Evolutionary conservation across 2,329 filamentous ascomycete species (phyloP), one percentile per base, ranked within the genome.

Genomic region (Chaetomium olivaceum): DNA sequence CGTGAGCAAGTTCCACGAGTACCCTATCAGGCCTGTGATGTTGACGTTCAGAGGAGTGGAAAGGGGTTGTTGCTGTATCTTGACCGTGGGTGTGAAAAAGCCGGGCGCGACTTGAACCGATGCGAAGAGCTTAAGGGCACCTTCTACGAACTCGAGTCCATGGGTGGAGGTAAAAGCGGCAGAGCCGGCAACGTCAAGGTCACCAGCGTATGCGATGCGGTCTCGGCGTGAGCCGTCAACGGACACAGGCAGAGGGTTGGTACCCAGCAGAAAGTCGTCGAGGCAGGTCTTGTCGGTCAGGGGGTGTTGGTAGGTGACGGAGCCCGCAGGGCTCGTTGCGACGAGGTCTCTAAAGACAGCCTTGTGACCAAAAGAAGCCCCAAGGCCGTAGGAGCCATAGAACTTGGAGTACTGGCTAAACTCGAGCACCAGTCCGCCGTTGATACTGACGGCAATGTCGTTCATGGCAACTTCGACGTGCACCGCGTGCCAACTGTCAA

Each of bases 361-460:
- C 52, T 36, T 56, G 31, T 56, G 52, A n/a, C 52, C 52, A 56
- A 56, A 56, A 31, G 52, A 56, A 36, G 52, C 52, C 23, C 52
- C 52, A 21, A 56, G 29, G 19, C 52, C 52, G 19, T 56, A 56
- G 19, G 52, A 56, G n/a, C 52, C 52, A 16, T 56, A 56, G 52
- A 56, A 56, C 52, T 56, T 56, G 29, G 52, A 56, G 52, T 36
- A 56, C 31, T 56, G 52, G 29, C 19, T 56, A 36, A 56, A 23
- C 19, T 36, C 21, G 52, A 56, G 31, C 31, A 36, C 52, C 29
- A 11, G 29, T 29, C 21, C 31, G 52, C 52, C 31, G 52, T 56
- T 56, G 19, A 56, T 56, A n/a, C 9, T 21, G 29, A 56, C n/a
- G 9, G 52, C 7, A 21, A 56, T 36, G 31, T 56, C 31, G 19